Evolutionary conservation across 768 basidiomycete species (phyloP), one percentile per base, ranked within the genome.

Genomic region (Calvatia gigantea): DNA sequence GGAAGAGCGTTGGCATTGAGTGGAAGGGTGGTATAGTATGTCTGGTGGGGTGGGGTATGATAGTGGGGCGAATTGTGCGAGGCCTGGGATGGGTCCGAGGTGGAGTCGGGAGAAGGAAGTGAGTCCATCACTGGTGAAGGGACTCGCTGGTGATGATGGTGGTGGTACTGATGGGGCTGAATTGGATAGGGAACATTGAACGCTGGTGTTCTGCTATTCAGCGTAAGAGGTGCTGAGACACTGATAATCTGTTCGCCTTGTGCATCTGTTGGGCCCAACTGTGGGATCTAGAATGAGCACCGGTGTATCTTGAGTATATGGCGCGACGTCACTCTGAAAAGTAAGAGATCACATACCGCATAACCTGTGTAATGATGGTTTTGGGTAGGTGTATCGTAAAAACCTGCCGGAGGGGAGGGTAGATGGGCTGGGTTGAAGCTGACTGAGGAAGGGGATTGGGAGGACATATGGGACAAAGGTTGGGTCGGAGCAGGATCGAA

Each of bases 91-190:
- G 49, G 21, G 25, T 57, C 46, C 50, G 50, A 44, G 41, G 43
- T 52, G 8, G 50, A 33, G 6, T 25, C n/a, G 25, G 52, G 42
- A 9, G 52, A 44, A 31, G 54, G 19, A 33, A 39, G 35, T 9
- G 45, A 41, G 42, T 39, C 45, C 37, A 39, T 49, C 52, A 35
- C 41, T 14, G 35, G 57, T 11, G 50, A 58, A 49, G 56, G 39
- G 27, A 31, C 3, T 25, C 31, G 35, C 44, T 58, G 42, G 11
- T 46, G 42, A 21, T 32, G 35, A 11, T 47, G 51, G 35, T 58
- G 42, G 11, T 46, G 42, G 23, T 32, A 28, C 14, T 47, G 51
- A 41, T 39, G 57, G 25, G 32, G 21, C 21, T 32, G 42, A n/a
- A 11, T 21, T 19, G 5, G 43, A 45, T 44, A 44, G 23, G 42